Percentiles rank a stretch among this genome's conserved stretches.
Evolutionary conservation across 352 stramenopile species (phyloP).

Genomic region (Achlya hypogyna): DNA sequence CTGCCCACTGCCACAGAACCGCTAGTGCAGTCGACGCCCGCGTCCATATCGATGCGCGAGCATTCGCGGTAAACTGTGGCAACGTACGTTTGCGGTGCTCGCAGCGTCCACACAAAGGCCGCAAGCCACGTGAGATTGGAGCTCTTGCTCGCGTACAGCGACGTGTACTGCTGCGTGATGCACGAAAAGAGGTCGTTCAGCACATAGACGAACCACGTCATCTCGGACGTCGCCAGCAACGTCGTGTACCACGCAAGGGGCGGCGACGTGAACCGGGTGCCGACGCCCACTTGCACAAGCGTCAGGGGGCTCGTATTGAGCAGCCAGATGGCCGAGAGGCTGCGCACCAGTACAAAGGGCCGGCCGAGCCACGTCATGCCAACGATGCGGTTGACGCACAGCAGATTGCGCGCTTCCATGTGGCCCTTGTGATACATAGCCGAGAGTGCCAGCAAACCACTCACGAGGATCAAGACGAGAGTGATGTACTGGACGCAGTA

Average conservation of each 20-base stretch:
- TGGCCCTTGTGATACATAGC: background rate
- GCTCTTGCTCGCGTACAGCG: conserved; percentile 9
- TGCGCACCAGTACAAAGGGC: conserved; percentile 10
- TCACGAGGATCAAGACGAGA: background rate
- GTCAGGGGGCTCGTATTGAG: background rate
- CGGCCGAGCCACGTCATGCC: conserved; percentile 10
- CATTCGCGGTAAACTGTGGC: background rate
- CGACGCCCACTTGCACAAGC: background rate
- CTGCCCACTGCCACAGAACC: conserved; percentile 5
- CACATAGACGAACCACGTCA: conserved; percentile 14
- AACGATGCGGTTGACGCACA: conserved; percentile 10
- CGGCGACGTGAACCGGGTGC: background rate
- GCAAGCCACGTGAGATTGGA: conserved; percentile 1
- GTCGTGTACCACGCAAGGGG: conserved; percentile 8
- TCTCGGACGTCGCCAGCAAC: background rate
- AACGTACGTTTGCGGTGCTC: background rate
- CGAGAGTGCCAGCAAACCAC: background rate
- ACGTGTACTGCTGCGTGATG: background rate
- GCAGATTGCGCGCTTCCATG: background rate
- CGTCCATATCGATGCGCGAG: conserved; percentile 4
- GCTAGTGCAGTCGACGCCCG: background rate
- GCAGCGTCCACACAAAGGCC: background rate
- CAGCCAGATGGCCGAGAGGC: background rate
- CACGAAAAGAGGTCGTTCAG: conserved; percentile 9
- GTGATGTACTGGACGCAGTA: background rate